phyloP scores from a whole-genome alignment of 2,329 filamentous ascomycete species.

The Talaromyces sp. region DNA sequence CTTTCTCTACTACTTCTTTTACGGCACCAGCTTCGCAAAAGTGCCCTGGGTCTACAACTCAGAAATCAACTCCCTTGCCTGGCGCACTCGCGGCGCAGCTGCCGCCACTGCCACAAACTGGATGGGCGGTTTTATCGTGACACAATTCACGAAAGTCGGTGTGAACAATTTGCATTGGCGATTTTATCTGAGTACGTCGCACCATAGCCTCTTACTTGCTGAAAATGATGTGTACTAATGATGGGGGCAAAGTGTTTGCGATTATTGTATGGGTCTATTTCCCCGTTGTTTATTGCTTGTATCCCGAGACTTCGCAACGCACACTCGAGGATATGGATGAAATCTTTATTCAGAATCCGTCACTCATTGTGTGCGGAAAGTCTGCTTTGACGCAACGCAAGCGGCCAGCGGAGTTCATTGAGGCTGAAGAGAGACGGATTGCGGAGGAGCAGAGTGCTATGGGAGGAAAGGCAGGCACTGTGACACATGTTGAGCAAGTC shows the following conservation, averaged over 20 bases:
- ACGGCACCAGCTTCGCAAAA: slow-evolving; percentile 19
- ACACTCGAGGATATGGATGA: slow-evolving; percentile 17
- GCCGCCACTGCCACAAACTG: slow-evolving; percentile 17
- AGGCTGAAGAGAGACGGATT: slow-evolving; percentile 14
- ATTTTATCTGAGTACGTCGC: slow-evolving; percentile 15
- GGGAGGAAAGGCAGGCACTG: not conserved
- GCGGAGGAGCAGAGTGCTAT: slow-evolving; percentile 9
- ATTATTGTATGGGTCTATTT: slow-evolving; percentile 15
- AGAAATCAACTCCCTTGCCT: slow-evolving; percentile 22
- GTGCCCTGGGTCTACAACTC: slow-evolving; percentile 24
- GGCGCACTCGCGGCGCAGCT: slow-evolving; percentile 21
- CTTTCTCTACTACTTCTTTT: slow-evolving; percentile 21
- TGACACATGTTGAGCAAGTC: slow-evolving; percentile 9
- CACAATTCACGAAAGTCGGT: slow-evolving; percentile 18
- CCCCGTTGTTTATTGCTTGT: slow-evolving; percentile 10
- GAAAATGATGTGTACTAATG: not conserved
- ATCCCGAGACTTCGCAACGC: slow-evolving; percentile 14
- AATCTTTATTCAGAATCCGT: slow-evolving; percentile 6
- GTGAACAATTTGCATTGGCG: slow-evolving; percentile 18
- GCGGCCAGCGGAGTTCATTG: not conserved
- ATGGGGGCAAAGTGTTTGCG: slow-evolving; percentile 4
- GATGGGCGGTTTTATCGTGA: slow-evolving; percentile 18
- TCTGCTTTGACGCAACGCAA: slow-evolving; percentile 3
- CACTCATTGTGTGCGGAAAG: slow-evolving; percentile 10
- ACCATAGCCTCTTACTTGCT: not conserved